These are phyloP conservation scores for Solanum sejunctum DNA, from an alignment of 257 asterid species.

Conservation along the genomic window DNA sequence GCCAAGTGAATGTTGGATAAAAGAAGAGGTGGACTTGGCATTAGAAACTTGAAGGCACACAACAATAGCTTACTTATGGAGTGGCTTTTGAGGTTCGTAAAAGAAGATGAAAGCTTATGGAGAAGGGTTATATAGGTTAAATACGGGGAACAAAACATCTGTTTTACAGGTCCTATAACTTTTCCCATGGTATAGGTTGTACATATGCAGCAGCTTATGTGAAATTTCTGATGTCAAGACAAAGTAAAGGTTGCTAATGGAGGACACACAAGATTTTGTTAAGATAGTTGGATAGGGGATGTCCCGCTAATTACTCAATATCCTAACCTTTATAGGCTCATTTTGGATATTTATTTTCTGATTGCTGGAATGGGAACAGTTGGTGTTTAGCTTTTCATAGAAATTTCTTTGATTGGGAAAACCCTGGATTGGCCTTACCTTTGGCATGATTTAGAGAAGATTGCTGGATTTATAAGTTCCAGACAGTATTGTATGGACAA, in stretches of 20 bases:
- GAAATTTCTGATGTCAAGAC: not conserved
- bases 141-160: not conserved
- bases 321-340: not conserved
- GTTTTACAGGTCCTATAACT: not conserved
- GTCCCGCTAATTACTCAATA: not conserved
- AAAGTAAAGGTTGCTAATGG: not conserved
- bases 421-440: not conserved
- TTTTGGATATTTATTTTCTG: not conserved
- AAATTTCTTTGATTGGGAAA: not conserved
- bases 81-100: not conserved
- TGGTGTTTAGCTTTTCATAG: not conserved
- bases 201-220: not conserved
- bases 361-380: not conserved
- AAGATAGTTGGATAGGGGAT: not conserved
- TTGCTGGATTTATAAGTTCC: not conserved
- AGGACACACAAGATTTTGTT: not conserved
- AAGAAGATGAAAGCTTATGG: not conserved
- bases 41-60: not conserved
- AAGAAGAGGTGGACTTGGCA: not conserved
- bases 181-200: not conserved
- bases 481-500: not conserved
- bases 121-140: not conserved
- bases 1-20: not conserved
- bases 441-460: not conserved
- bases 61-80: not conserved